These are phyloP conservation scores for Xylaria sp. DNA, from an alignment of 2,329 filamentous ascomycete species.

Conservation along the genomic window DNA sequence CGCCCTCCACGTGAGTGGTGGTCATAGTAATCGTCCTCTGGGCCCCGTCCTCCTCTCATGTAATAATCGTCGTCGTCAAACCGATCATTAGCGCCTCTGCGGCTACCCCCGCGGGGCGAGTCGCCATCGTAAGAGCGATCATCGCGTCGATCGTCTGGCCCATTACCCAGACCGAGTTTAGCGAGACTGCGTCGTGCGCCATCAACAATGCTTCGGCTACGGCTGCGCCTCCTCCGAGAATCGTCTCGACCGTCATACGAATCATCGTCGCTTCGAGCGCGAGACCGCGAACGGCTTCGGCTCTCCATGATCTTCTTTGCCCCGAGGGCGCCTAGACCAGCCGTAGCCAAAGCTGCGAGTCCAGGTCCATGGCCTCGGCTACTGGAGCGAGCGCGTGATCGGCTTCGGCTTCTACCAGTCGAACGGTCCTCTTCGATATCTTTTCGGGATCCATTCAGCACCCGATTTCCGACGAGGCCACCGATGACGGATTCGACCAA, in stretches of 20 bases:
- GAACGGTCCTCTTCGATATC: conserved; percentile 70
- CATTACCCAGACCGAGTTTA: conserved; percentile 68
- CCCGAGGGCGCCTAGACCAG: conserved; percentile 68
- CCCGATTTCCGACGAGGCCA: conserved; percentile 84
- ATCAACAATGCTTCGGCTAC: conserved; percentile 74
- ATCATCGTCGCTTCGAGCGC: conserved; percentile 58
- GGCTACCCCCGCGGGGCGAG: conserved; percentile 52
- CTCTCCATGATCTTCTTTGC: conserved; percentile 67
- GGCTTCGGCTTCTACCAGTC: conserved; percentile 74
- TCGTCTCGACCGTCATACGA: conserved; percentile 59
- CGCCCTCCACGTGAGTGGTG: conserved; percentile 55
- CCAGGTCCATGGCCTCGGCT: conserved; percentile 60
- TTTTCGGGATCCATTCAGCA: conserved; percentile 81
- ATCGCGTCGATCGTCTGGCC: conserved; percentile 56
- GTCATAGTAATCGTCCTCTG: conserved; percentile 53
- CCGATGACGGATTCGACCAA: conserved; percentile 88
- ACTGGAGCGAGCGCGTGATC: conserved; percentile 70
- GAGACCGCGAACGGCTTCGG: conserved; percentile 64
- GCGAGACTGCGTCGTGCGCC: conserved; percentile 69
- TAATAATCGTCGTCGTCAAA: conserved; percentile 49
- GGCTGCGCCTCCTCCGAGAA: conserved; percentile 58
- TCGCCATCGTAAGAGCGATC: conserved; percentile 54
- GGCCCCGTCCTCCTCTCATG: conserved; percentile 50
- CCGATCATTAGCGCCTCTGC: conserved; percentile 50
- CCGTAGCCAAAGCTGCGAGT: conserved; percentile 71